phyloP scores from a whole-genome alignment of 768 basidiomycete species.

The Termitomyces eurrhizus region DNA sequence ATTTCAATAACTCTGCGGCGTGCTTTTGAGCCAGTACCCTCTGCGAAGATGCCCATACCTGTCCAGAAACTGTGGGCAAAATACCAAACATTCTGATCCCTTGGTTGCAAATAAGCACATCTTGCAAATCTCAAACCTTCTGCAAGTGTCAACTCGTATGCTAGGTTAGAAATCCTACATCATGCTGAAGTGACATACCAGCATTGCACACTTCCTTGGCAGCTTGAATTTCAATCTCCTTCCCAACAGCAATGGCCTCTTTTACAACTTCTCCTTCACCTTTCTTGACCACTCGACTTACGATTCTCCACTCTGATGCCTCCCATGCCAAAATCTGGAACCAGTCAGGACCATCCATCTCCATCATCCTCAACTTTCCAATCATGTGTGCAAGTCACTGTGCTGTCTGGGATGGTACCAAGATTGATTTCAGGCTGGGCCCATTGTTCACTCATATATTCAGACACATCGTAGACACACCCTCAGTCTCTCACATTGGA shows the following conservation, averaged over 20 bases:
- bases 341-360: constrained; percentile 80
- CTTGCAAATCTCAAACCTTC: constrained; percentile 89
- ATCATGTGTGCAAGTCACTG: constrained; percentile 83
- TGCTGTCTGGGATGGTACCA: constrained; percentile 92
- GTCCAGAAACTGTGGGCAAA: constrained; percentile 3
- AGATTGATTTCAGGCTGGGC: constrained; percentile 91
- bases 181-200: constrained; percentile 37
- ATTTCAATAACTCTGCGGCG: too few relatives aligned
- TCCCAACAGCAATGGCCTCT: constrained; percentile 81
- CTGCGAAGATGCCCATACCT: constrained; percentile 95
- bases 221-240: constrained; percentile 77
- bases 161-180: constrained; percentile 28
- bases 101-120: constrained; percentile 84
- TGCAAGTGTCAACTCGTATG: constrained; percentile 73
- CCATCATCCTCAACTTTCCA: constrained; percentile 95
- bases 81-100: constrained; percentile 61
- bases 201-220: constrained; percentile 94
- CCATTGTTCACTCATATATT: too few relatives aligned
- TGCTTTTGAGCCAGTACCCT: constrained; percentile 24
- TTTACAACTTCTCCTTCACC: constrained; percentile 78
- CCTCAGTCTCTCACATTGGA: too few relatives aligned
- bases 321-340: constrained; percentile 74
- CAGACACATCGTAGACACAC: too few relatives aligned
- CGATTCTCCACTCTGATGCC: constrained; percentile 85
- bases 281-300: constrained; percentile 74